Base-by-base conservation (phyloP, 2,329 filamentous ascomycete genomes). In the Fusarium mexicanum region DNA sequence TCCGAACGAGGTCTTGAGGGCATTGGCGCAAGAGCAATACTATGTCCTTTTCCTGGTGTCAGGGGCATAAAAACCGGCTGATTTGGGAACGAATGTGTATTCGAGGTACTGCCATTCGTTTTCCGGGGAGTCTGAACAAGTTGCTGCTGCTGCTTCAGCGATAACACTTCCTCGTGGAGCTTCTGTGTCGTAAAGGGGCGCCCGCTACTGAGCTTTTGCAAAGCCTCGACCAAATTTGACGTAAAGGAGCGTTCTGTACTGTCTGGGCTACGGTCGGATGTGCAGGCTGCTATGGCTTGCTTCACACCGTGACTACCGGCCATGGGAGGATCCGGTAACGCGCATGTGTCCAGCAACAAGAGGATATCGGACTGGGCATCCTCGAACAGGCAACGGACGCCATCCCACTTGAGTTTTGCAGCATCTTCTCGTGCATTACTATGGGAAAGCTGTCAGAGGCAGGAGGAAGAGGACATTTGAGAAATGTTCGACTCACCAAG, bases 291-390 rank as follows among this genome's bases (percentile, higher is more conserved):
- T 73, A 92, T 91, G 50, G 87, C 86, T 79, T 92, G 90, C 79
- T 92, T 92, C 26, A 87, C 81, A 35, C 89, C 89, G 75, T 88
- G 85, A 67, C 86, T 87, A 31, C 87, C 87, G 9, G 86, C 83
- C 58, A 85, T 80, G 4, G 86, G 82, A 17, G 84, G 83, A 69
- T 91, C 87, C 37, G 85, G 84, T n/a, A 87, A 79, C 17, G 87
- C 86, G 76, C 89, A 91, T n/a, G 88, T 89, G 79, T 92, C 90
- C 33, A 92, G 84, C 18, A 92, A 81, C 10, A 92, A 81, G 20
- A 92, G 84, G 41, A 92, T 89, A 78, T 92, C 90, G 8, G 89
- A 90, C 69, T 88, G 87, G 5, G 88, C 87, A 78, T 92, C 89
- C 72, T 92, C 90, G 58, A 92, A 86, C 22, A 91, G 81, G 77